phyloP scores from a whole-genome alignment of 345 rosid species.

The Cardamine resedifolia region DNA sequence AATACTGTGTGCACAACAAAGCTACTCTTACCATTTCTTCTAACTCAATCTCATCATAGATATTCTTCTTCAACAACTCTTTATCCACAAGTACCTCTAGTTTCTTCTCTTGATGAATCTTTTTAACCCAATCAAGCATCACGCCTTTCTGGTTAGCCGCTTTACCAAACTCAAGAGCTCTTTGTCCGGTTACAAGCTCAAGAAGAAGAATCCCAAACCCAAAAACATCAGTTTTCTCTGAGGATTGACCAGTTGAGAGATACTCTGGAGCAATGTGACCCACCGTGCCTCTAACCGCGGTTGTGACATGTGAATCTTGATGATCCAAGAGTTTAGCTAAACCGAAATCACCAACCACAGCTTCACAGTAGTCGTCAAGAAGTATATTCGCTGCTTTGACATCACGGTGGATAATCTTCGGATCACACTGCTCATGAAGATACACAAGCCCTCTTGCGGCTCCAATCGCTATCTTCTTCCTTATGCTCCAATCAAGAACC shows the following conservation, averaged over 20 bases:
- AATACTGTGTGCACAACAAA: slow-evolving; percentile 80
- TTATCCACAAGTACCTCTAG: slow-evolving; percentile 87
- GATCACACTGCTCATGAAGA: slow-evolving; percentile 46
- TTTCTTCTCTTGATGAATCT: slow-evolving; percentile 89
- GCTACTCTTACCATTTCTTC: slow-evolving; percentile 97
- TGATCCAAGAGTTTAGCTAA: slow-evolving; percentile 43
- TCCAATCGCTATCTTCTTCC: slow-evolving; percentile 43
- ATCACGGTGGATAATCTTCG: slow-evolving; percentile 44
- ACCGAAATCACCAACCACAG: slow-evolving; percentile 45
- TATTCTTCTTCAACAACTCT: slow-evolving; percentile 57
- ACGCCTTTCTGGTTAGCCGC: slow-evolving; percentile 42
- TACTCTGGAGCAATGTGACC: slow-evolving; percentile 49
- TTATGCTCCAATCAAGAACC: slow-evolving; percentile 40
- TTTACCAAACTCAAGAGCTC: slow-evolving; percentile 44
- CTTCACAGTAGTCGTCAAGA: slow-evolving; percentile 43
- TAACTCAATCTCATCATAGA: slow-evolving; percentile 84
- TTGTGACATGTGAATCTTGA: slow-evolving; percentile 43
- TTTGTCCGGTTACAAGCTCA: slow-evolving; percentile 42
- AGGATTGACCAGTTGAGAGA: slow-evolving; percentile 45
- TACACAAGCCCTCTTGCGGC: slow-evolving; percentile 45
- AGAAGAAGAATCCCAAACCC: slow-evolving; percentile 45
- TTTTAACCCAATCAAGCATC: slow-evolving; percentile 61
- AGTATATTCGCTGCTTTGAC: slow-evolving; percentile 46
- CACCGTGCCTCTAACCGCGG: slow-evolving; percentile 43
- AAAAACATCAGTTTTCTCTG: slow-evolving; percentile 45